These are phyloP conservation scores for Nakazawaea siamensis DNA, from an alignment of 805 yeast genomes.

Conservation along the genomic window DNA sequence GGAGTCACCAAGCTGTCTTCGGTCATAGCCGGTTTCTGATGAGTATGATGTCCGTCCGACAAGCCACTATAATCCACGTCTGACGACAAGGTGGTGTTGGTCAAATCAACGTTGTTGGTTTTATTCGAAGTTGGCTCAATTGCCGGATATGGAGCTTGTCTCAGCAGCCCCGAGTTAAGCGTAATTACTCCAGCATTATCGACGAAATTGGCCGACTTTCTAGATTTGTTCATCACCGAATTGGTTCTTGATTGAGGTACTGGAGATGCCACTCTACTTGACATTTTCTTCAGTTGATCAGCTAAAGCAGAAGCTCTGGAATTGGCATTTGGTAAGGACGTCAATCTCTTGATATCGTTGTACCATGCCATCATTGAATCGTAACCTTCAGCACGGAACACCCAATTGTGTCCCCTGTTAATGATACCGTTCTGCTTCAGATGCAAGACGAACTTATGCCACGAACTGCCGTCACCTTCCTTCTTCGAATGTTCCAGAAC, in stretches of 20 bases:
- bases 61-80: constrained; percentile 7
- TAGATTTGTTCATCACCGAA: constrained; percentile 13
- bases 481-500: constrained; percentile 77
- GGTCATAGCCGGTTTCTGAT: constrained; percentile 2
- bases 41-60: constrained; percentile 5
- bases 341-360: constrained; percentile 62
- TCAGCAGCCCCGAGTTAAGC: too few relatives aligned
- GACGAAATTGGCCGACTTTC: constrained; percentile 16
- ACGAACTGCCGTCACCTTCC: constrained; percentile 47
- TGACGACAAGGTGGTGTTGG: constrained; percentile 7
- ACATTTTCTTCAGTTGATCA: constrained; percentile 20
- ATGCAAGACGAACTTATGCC: constrained; percentile 71
- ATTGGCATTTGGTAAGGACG: constrained; percentile 51
- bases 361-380: constrained; percentile 81
- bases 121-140: neutral
- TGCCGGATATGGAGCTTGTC: neutral
- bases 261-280: constrained; percentile 3
- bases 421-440: constrained; percentile 70
- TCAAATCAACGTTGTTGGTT: constrained; percentile 1
- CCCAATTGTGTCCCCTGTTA: constrained; percentile 85
- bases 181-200: constrained; percentile 4
- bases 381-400: constrained; percentile 84
- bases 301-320: constrained; percentile 42
- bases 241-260: neutral
- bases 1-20: constrained; percentile 7